phyloP scores from a whole-genome alignment of 2,329 filamentous ascomycete species.

The Colletotrichum tofieldiae region DNA sequence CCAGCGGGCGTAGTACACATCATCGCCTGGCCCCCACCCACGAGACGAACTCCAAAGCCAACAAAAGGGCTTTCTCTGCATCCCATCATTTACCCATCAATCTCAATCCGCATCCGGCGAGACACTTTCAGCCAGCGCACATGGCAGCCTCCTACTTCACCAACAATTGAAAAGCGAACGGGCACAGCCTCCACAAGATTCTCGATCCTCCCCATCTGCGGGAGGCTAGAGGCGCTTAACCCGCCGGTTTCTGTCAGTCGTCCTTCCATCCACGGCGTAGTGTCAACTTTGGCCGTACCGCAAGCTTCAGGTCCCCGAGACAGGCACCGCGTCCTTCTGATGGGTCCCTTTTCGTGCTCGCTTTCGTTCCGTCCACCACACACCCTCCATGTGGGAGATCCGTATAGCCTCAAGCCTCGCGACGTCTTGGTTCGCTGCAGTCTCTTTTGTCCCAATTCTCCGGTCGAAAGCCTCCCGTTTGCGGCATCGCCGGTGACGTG shows the following conservation, averaged over 20 bases:
- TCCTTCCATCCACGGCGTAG: conserved; percentile 2
- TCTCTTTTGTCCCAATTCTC: neutral
- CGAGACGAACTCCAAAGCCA: conserved; percentile 1
- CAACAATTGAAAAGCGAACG: conserved; percentile 25
- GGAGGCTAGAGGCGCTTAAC: neutral
- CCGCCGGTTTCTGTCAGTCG: conserved; percentile 8
- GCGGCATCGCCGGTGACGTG: conserved; percentile 40
- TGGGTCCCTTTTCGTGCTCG: neutral
- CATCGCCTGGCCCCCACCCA: conserved; percentile 15
- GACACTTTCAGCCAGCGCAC: conserved; percentile 32
- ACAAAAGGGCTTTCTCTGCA: conserved; percentile 25
- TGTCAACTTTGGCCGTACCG: conserved; percentile 11
- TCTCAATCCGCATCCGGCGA: conserved; percentile 35
- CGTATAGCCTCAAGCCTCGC: conserved; percentile 16
- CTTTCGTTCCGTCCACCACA: conserved; percentile 1
- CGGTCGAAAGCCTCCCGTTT: conserved; percentile 35
- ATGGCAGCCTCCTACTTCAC: conserved; percentile 39
- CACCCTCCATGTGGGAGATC: conserved; percentile 38
- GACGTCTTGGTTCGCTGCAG: conserved; percentile 6
- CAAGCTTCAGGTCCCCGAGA: conserved; percentile 35
- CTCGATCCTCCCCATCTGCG: conserved; percentile 26
- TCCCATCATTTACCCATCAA: conserved; percentile 3
- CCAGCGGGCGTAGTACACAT: conserved; percentile 18
- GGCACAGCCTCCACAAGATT: conserved; percentile 41
- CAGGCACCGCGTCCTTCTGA: conserved; percentile 12